A percentile compares a stretch with the other conserved stretches of the same genome.
phyloP scores from a whole-genome alignment of 257 asterid genomes.

The Petrea volubilis region DNA sequence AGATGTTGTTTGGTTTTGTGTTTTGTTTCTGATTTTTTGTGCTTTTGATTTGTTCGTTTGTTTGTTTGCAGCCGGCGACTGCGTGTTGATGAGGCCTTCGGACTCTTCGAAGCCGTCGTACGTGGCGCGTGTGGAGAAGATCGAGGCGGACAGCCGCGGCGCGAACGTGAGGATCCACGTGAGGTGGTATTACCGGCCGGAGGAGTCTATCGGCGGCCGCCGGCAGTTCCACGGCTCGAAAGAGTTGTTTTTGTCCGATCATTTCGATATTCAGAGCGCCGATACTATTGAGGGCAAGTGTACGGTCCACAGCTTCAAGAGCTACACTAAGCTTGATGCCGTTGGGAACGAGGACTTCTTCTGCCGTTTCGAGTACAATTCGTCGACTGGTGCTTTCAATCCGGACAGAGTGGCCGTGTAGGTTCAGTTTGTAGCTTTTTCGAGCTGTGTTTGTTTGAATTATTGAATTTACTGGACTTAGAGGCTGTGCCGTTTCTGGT shows the following conservation, averaged over 20 bases:
- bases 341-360: conserved; percentile 94
- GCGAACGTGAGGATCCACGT: conserved; percentile 69
- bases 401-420: conserved; percentile 98
- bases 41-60: neutral
- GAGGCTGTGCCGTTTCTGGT: neutral
- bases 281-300: conserved; percentile 91
- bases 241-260: conserved; percentile 92
- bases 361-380: conserved; percentile 92
- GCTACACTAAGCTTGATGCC: conserved; percentile 84
- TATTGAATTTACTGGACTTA: conserved; percentile 7
- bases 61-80: conserved; percentile 72
- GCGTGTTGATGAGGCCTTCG: conserved; percentile 83
- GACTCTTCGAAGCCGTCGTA: conserved; percentile 85
- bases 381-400: conserved; percentile 82
- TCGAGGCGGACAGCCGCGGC: conserved; percentile 88
- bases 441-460: neutral
- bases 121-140: conserved; percentile 83
- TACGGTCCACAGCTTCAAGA: conserved; percentile 81
- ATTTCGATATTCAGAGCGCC: conserved; percentile 81
- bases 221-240: conserved; percentile 90
- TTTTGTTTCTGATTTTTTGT: conserved; percentile 15
- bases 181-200: conserved; percentile 97
- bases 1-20: conserved; percentile 15
- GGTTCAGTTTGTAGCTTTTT: conserved; percentile 25
- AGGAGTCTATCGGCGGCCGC: conserved; percentile 94